phyloP scores from a whole-genome alignment of 2,329 filamentous ascomycete species.

The Hypoxylon sp. region DNA sequence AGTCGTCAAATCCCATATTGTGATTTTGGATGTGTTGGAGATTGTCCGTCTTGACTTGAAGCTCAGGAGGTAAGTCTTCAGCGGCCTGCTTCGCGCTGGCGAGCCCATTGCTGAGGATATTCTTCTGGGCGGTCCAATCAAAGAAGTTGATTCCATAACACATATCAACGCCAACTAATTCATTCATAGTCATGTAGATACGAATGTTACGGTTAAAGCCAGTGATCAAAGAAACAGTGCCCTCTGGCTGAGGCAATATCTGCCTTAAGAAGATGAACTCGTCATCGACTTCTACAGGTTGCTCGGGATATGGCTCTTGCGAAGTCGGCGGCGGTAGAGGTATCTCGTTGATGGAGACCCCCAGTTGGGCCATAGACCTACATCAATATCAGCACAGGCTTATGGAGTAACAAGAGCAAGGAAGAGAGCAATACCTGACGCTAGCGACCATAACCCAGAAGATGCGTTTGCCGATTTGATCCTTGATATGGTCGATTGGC shows the following conservation, averaged over 20 bases:
- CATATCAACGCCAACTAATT: constrained; percentile 82
- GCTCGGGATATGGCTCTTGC: constrained; percentile 80
- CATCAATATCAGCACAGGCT: constrained; percentile 34
- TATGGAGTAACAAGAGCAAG: neutral
- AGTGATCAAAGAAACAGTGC: constrained; percentile 75
- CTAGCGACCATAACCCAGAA: constrained; percentile 88
- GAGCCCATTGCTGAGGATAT: constrained; percentile 77
- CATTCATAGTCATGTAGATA: constrained; percentile 84
- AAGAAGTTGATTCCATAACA: constrained; percentile 83
- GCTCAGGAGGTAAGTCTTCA: constrained; percentile 74
- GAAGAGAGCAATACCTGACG: constrained; percentile 66
- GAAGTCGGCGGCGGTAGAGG: constrained; percentile 82
- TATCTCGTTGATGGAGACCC: constrained; percentile 76
- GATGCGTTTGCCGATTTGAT: constrained; percentile 80
- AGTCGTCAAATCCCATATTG: constrained; percentile 54
- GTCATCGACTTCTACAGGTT: constrained; percentile 87
- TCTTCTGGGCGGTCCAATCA: constrained; percentile 82
- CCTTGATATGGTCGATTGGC: constrained; percentile 76
- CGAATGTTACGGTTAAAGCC: constrained; percentile 86
- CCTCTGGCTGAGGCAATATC: constrained; percentile 76
- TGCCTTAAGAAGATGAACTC: constrained; percentile 80
- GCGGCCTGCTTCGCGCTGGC: constrained; percentile 76
- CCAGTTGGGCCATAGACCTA: constrained; percentile 82
- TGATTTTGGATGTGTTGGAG: constrained; percentile 52
- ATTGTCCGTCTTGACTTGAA: constrained; percentile 66